Percentiles rank a stretch among this genome's conserved stretches.
Conservation (phyloP, 352 stramenopile genomes). For the Globisporangium spiculum region DNA sequence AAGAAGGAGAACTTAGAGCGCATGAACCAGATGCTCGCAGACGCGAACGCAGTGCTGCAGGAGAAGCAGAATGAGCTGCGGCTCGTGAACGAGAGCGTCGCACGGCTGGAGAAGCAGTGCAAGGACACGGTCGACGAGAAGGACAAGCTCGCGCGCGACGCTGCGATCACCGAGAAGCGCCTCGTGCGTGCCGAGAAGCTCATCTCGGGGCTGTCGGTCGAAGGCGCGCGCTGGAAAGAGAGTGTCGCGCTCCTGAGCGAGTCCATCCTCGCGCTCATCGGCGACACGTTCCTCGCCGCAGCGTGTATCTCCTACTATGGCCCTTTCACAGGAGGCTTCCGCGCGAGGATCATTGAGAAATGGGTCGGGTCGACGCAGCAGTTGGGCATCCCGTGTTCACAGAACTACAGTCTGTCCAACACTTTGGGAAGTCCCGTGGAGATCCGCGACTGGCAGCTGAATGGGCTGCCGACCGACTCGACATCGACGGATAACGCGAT, state of each 20-base stretch:
- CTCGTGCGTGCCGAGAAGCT: slow-evolving; percentile 90
- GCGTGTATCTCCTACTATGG: slow-evolving; percentile 94
- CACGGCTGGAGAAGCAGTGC: slow-evolving; percentile 86
- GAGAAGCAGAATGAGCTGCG: slow-evolving; percentile 89
- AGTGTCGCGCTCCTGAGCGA: slow-evolving; percentile 74
- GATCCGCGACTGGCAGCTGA: slow-evolving; percentile 92
- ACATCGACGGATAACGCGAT: slow-evolving; percentile 94
- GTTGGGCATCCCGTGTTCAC: slow-evolving; percentile 70
- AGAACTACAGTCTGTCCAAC: slow-evolving; percentile 62
- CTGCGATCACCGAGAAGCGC: slow-evolving; percentile 85
- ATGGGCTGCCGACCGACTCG: slow-evolving; percentile 87
- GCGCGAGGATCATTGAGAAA: slow-evolving; percentile 64
- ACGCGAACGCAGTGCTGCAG: slow-evolving; percentile 83
- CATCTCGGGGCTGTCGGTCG: slow-evolving; percentile 86
- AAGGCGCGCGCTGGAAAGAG: slow-evolving; percentile 92
- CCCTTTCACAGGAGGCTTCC: slow-evolving; percentile 89
- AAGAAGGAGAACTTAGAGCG: slow-evolving; percentile 90
- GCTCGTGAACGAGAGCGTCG: slow-evolving; percentile 89
- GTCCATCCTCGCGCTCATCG: slow-evolving; percentile 84
- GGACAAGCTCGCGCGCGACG: slow-evolving; percentile 85
- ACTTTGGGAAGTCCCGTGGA: slow-evolving; percentile 89
- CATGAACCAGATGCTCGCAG: slow-evolving; percentile 89
- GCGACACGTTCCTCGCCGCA: slow-evolving; percentile 91
- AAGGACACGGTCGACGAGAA: slow-evolving; percentile 91
- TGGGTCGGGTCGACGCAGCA: slow-evolving; percentile 72